Base-by-base conservation (phyloP, 768 basidiomycete genomes). In the Phaeotremella skinneri region DNA sequence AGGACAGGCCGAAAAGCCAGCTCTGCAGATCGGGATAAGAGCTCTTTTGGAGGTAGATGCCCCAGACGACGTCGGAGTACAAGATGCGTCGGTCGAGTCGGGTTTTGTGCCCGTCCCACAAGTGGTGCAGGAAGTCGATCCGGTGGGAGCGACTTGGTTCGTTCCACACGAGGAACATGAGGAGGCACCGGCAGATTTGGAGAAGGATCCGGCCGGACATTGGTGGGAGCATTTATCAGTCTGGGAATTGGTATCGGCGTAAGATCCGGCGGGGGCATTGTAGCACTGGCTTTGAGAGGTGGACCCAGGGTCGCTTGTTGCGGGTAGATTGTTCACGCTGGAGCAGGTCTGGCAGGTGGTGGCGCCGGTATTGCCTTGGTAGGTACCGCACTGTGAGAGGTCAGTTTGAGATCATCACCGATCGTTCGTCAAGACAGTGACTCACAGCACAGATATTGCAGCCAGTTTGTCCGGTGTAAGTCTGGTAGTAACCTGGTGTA, bases 281-380 rank as follows among this genome's bases (percentile, higher is more conserved):
- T 20, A 30, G 32, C 51, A 52, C 27, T 52, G 27, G 32, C n/a
- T 29, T 31, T 52, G 51, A 31, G 29, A 31, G 5, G 51, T 52
- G 6, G 51, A 14, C 7, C 51, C 51, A 20, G 26, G 27, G 4
- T 25, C 17, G 11, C 27, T 30, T 20, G 51, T 52, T 14, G 51
- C 51, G n/a, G 26, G 51, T n/a, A 29, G 27, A 31, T 52, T 52
- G 51, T 52, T 52, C n/a, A 52, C 51, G 29, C 16, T 16, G 27
- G 51, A 52, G 31, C 51, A 52, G 17, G 51, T 52, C 17, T 52
- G 25, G 25, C 51, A 52, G 17, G 51, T 52, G 17, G 51, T 52
- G 16, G 51, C 25, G 17, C 51, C 51, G n/a, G 51, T 31, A 31
- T 30, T 16, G 51, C 29, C 27, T 21, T 30, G 32, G n/a, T 30